Conservation (phyloP, 805 yeast genomes). For the Maudiozyma saulgeensis region DNA sequence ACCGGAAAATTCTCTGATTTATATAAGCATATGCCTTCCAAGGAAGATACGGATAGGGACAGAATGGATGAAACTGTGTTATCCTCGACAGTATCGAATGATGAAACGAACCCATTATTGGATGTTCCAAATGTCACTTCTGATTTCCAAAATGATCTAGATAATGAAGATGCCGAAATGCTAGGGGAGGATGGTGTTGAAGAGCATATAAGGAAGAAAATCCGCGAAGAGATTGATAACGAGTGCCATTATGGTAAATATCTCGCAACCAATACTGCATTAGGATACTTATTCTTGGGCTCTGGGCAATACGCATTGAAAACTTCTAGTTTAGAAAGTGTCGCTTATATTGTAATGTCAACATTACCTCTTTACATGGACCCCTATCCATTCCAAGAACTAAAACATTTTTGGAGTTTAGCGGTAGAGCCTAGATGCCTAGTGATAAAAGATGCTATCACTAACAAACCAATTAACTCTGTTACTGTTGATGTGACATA, state of each 20-base stretch:
- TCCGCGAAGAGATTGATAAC: conserved; percentile 17
- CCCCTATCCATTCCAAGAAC: conserved; percentile 62
- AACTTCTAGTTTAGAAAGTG: conserved; percentile 38
- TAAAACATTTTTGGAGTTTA: conserved; percentile 85
- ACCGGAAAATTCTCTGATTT: conserved; percentile 31
- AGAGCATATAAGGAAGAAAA: conserved; percentile 5
- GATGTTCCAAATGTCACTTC: background rate
- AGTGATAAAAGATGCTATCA: conserved; percentile 60
- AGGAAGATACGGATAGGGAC: background rate
- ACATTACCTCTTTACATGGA: conserved; percentile 47
- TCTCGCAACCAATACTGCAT: conserved; percentile 68
- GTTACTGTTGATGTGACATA: conserved; percentile 33
- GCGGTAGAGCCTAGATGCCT: conserved; percentile 75
- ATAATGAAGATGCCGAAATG: conserved; percentile 3
- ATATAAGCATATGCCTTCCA: conserved; percentile 5
- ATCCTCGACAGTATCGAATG: background rate
- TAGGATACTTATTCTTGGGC: conserved; percentile 84
- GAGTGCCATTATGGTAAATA: conserved; percentile 53
- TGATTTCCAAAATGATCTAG: background rate
- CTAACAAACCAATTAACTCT: conserved; percentile 42
- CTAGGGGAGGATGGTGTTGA: conserved; percentile 1
- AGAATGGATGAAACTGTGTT: background rate
- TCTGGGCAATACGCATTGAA: conserved; percentile 85
- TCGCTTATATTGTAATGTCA: conserved; percentile 47
- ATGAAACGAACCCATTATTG: background rate